Evolutionary conservation across 805 yeast species (phyloP), one percentile per base, ranked within the genome.

Genomic region (Candida chauliodis): DNA sequence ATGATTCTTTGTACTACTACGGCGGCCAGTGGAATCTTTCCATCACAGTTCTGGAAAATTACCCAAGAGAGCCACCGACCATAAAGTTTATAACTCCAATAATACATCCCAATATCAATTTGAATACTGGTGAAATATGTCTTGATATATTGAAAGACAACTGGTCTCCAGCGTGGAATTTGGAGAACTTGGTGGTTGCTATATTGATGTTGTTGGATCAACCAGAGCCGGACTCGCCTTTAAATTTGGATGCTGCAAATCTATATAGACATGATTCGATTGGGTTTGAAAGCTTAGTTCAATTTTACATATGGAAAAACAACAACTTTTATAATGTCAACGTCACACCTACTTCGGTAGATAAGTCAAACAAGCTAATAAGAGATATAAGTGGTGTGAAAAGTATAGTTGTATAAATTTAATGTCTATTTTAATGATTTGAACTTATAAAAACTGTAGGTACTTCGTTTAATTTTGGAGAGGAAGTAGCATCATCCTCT

Each of bases 111-210:
- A 68, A 68, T 40, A 61, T 68, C 36, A 59, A 62, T 39, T 28
- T 56, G 8, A 51, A 50, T 38, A 67, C 79, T 1, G 91, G 91
- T 1, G 86, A 80, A 45, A 80, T 84, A 6, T 84, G 91, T 56
- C 59, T 84, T 4, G 86, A 82, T 52, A 77, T 83, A 8, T 58
- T 84, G 35, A 75, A 78, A 39, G 71, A 63, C 13, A 66, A 66
- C 42, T 84, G 90, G 90, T 73, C 85, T 0, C 90, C 91, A 0
- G 86, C 85, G 1, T 83, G 88, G 85, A 75, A 79, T 38, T 51
- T 84, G 31, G 58, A 71, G 33, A 65, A 77, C 40, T 63, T 77
- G 5, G 61, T 81, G 32, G 68, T 73, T 13, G 87, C 87, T 1
- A 71, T 83, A 2, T 51, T 79, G 22, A 60, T 76, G 53, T 63